These are phyloP conservation scores for Teunomyces lycoperdinae DNA, from an alignment of 805 yeast species.

Conservation along the genomic window DNA sequence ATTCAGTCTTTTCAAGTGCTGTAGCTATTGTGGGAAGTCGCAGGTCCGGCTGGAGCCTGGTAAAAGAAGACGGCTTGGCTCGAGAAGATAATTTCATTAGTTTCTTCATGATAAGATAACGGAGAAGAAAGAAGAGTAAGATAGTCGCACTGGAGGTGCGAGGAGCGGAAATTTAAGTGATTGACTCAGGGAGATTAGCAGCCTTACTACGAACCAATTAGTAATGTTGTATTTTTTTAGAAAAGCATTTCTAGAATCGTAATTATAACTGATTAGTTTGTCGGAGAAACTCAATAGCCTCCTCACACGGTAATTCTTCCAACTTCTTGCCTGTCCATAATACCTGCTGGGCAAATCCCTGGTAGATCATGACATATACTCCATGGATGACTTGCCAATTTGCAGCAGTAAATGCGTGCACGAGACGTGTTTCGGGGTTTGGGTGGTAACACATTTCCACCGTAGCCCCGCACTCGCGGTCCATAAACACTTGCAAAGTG, in stretches of 20 bases:
- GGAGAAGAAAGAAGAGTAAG: neutral
- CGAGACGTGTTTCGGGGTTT: slow-evolving; percentile 21
- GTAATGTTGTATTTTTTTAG: neutral
- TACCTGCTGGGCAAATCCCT: slow-evolving; percentile 11
- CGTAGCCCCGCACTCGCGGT: slow-evolving; percentile 18
- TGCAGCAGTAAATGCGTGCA: slow-evolving; percentile 17
- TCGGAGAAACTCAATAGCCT: slow-evolving; percentile 13
- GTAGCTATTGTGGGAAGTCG: slow-evolving; percentile 20
- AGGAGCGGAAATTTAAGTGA: no score
- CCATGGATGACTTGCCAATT: slow-evolving; percentile 30
- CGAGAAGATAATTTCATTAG: slow-evolving; percentile 22
- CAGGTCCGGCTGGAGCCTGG: slow-evolving; percentile 29
- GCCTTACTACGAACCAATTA: no score
- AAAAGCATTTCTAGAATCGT: neutral
- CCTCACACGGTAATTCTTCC: slow-evolving; percentile 22
- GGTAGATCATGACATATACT: slow-evolving; percentile 26
- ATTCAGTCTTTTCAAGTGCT: slow-evolving; percentile 29
- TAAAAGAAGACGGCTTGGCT: slow-evolving; percentile 30
- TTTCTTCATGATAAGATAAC: neutral
- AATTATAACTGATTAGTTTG: neutral
- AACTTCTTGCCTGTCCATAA: slow-evolving; percentile 29
- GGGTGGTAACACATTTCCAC: slow-evolving; percentile 38
- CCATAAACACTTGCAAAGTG: slow-evolving; percentile 25
- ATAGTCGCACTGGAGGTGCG: neutral
- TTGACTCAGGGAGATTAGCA: no score